Evolutionary conservation across 1,284 basidiomycete genomes (phyloP).

Genomic region (Rhodotorula sp.): DNA sequence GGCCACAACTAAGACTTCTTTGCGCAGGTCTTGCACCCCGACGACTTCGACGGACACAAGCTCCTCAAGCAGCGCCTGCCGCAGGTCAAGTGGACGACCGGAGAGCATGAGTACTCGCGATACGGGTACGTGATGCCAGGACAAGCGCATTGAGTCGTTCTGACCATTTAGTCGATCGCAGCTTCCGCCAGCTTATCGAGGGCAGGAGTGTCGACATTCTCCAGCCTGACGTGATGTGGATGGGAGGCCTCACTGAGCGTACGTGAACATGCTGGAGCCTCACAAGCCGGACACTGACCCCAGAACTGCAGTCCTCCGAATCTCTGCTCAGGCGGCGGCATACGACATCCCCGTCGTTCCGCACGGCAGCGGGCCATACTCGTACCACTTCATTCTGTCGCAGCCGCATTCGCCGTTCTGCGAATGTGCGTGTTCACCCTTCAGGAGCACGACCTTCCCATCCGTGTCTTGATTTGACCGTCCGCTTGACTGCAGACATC

Average conservation of each 20-base stretch:
- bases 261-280: neutral
- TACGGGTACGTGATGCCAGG: neutral
- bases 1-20: neutral
- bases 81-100: conserved; percentile 59
- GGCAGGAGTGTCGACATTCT: conserved; percentile 56
- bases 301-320: conserved; percentile 52
- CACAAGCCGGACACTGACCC: neutral
- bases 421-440: conserved; percentile 33
- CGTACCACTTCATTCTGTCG: conserved; percentile 52
- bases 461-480: neutral
- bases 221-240: conserved; percentile 60
- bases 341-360: conserved; percentile 60
- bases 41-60: conserved; percentile 57
- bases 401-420: conserved; percentile 50
- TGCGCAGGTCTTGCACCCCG: conserved; percentile 53
- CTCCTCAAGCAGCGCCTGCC: conserved; percentile 56
- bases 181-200: conserved; percentile 60
- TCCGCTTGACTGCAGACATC: conserved; percentile 49
- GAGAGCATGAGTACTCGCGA: conserved; percentile 49
- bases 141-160: conserved; percentile 31
- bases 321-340: conserved; percentile 54
- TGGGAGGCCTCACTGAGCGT: conserved; percentile 58
- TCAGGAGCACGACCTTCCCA: no score
- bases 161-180: conserved; percentile 55
- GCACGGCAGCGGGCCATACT: conserved; percentile 57